Evolutionary conservation across 2,329 filamentous ascomycete species (phyloP), one percentile per base, ranked within the genome.

Genomic region (Neofusicoccum sp.): DNA sequence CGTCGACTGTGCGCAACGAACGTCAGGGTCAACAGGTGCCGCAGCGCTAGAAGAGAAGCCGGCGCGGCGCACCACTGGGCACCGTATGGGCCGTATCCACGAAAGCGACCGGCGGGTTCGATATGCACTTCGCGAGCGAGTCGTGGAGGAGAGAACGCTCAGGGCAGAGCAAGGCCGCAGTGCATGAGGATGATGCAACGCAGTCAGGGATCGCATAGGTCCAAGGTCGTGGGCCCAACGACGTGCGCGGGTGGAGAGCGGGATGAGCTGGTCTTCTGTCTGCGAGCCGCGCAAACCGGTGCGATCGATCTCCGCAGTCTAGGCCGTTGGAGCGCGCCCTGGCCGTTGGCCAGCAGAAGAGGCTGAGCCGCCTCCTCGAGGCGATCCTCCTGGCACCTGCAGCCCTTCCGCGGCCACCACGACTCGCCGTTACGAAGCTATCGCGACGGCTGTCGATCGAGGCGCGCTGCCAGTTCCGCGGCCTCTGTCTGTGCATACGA

Each of bases 141-240:
- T 31, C 51, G 36, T 43, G 36, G 51, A 31, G 51, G 51, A 54
- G 49, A 53, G 48, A 20, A 33, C 34, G 48, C 48, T 40, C 24
- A 38, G 34, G 36, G 48, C 51, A 56, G 51, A 43, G 28, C 51
- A 43, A 56, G 51, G 51, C 51, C 43, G 51, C 28, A 28, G 51
- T 56, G 51, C 51, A 56, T 43, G n/a, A 16, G 51, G 51, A 56
- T 56, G 51, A 56, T 56, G 51, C 51, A 56, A 56, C 51, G 38
- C 14, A 2, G 28, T 24, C 51, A 56, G 51, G 51, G 51, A 56
- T 56, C 28, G 28, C 16, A 30, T 24, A 40, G 34, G 34, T 53
- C 24, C 48, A 40, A 30, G 11, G 34, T 40, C 14, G 48, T 40
- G 24, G 47, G 41, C 38, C 51, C 38, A 33, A 56, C 28, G 36